phyloP scores from a whole-genome alignment of 225 moss, liverwort and hornwort species.

The Pseudoscleropodium purum region DNA sequence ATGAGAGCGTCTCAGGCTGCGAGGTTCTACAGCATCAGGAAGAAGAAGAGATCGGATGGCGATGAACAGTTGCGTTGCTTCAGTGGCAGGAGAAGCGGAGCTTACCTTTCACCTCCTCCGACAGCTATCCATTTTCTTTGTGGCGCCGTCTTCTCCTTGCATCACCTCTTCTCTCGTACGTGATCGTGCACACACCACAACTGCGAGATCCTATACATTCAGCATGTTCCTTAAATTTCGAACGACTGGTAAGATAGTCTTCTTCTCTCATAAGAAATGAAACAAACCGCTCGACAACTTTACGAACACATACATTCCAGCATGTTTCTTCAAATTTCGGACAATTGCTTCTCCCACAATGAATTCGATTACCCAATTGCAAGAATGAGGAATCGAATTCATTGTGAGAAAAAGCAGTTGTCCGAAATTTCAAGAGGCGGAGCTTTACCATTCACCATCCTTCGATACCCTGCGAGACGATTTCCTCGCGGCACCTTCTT shows the following conservation, averaged over 20 bases:
- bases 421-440: not conserved
- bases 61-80: conserved; percentile 29
- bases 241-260: not conserved
- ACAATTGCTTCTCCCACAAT: not conserved
- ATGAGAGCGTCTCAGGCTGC: not conserved
- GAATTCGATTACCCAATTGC: not conserved
- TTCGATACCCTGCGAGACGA: not conserved
- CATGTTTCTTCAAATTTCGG: not conserved
- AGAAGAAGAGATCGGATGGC: not conserved
- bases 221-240: not conserved
- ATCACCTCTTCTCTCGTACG: not conserved
- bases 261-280: not conserved
- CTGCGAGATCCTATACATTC: not conserved
- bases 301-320: not conserved
- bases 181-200: not conserved
- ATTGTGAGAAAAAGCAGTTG: not conserved
- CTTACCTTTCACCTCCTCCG: not conserved
- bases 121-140: not conserved
- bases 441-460: not conserved
- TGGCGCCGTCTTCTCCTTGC: not conserved
- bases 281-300: not conserved
- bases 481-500: not conserved
- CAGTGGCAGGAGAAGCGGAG: not conserved
- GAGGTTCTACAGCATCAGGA: not conserved
- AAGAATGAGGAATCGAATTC: not conserved